These are phyloP conservation scores for Kodamaea laetipori DNA, from an alignment of 805 yeast species.

Conservation along the genomic window DNA sequence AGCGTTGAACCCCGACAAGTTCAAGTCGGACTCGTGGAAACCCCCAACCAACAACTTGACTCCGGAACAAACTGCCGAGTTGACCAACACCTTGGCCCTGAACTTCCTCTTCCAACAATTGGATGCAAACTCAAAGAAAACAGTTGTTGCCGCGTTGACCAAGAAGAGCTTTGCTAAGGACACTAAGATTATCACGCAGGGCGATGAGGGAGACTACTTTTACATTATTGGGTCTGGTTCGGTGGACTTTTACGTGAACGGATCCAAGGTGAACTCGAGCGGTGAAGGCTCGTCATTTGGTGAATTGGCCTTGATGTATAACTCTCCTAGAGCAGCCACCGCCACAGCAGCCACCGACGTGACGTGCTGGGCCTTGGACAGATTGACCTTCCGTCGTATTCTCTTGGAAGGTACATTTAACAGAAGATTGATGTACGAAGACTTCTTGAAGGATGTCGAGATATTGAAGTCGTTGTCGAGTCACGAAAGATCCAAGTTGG, in stretches of 20 bases:
- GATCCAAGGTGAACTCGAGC: constrained; percentile 67
- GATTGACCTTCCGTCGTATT: constrained; percentile 89
- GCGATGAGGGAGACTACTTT: constrained; percentile 93
- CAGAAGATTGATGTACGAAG: constrained; percentile 88
- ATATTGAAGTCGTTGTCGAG: constrained; percentile 70
- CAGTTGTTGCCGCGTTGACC: constrained; percentile 82
- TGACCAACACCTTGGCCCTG: constrained; percentile 69
- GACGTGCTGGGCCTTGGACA: constrained; percentile 83
- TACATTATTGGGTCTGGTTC: constrained; percentile 83
- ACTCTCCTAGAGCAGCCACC: constrained; percentile 97
- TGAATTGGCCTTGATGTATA: constrained; percentile 95
- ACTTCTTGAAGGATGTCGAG: constrained; percentile 82
- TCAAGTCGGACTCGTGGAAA: constrained; percentile 67
- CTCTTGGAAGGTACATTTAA: constrained; percentile 86
- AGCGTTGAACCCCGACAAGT: constrained; percentile 73
- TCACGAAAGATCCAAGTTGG: constrained; percentile 86
- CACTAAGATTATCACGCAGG: constrained; percentile 77
- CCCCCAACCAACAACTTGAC: constrained; percentile 70
- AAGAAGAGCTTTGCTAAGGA: constrained; percentile 64
- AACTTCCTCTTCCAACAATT: constrained; percentile 85
- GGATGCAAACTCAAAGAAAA: constrained; percentile 72
- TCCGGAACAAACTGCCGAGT: constrained; percentile 62
- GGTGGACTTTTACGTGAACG: constrained; percentile 79
- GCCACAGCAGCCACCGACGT: constrained; percentile 71
- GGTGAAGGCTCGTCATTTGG: constrained; percentile 92